A percentile compares a stretch with the other conserved stretches of the same genome.
These are phyloP conservation scores for Globisporangium cystogenes DNA, from an alignment of 352 stramenopile genomes.

Conservation along the genomic window DNA sequence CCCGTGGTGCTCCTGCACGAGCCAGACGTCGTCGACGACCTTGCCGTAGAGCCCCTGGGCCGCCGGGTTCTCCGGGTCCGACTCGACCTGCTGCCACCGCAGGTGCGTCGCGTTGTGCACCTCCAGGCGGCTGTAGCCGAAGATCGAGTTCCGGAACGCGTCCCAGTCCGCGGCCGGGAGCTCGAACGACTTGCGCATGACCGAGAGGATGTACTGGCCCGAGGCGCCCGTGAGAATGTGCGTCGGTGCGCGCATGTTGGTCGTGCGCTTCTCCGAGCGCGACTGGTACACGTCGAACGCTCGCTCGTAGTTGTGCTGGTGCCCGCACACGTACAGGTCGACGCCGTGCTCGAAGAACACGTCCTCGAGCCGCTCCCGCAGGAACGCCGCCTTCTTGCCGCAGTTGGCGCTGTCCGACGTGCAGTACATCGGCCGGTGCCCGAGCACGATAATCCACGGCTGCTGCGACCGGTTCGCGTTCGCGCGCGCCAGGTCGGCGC, in stretches of 20 bases:
- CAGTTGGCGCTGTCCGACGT: slow-evolving; percentile 74
- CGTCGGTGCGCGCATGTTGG: slow-evolving; percentile 80
- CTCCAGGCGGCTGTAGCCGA: slow-evolving; percentile 81
- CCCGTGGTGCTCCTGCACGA: slow-evolving; percentile 85
- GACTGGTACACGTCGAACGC: slow-evolving; percentile 77
- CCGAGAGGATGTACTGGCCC: slow-evolving; percentile 75
- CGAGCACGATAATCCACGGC: slow-evolving; percentile 84
- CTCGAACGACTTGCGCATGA: slow-evolving; percentile 78
- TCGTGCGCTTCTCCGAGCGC: slow-evolving; percentile 54
- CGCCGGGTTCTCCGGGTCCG: slow-evolving; percentile 69
- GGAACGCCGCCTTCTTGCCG: slow-evolving; percentile 49
- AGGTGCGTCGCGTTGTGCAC: slow-evolving; percentile 87
- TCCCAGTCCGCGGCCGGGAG: slow-evolving; percentile 56
- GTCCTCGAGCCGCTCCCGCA: slow-evolving; percentile 68
- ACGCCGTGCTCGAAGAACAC: slow-evolving; percentile 77
- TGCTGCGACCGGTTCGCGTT: slow-evolving; percentile 57
- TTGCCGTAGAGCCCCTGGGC: slow-evolving; percentile 71
- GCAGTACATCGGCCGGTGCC: slow-evolving; percentile 87
- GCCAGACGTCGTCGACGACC: slow-evolving; percentile 86
- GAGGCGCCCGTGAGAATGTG: slow-evolving; percentile 88
- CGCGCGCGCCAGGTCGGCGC: slow-evolving; percentile 47
- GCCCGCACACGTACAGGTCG: slow-evolving; percentile 85
- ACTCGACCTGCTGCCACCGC: slow-evolving; percentile 85
- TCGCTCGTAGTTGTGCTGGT: slow-evolving; percentile 91
- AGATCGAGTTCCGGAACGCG: slow-evolving; percentile 85